Conservation (phyloP, 305 asterid species). For the Fraxinus sp. region DNA sequence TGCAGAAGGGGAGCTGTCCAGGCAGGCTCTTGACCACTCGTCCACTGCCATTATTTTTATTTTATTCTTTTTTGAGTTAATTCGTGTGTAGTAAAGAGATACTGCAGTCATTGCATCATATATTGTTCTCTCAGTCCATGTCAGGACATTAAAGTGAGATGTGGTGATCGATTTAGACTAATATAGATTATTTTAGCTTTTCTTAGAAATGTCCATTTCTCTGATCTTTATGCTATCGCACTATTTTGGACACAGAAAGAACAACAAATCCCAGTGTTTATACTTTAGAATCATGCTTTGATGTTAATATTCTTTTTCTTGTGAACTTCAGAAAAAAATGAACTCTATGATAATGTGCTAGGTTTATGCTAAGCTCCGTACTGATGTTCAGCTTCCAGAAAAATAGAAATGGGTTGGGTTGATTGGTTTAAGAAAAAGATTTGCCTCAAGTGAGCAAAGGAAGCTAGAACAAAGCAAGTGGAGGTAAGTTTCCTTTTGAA, state of each 20-base stretch:
- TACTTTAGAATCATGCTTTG: background rate
- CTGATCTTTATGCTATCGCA: background rate
- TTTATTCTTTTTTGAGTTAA: background rate
- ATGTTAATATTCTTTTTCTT: background rate
- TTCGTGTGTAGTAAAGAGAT: background rate
- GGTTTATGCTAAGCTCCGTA: slow-evolving; percentile 3
- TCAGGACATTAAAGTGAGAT: background rate
- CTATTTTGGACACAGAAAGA: background rate
- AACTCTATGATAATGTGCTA: background rate
- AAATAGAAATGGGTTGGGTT: slow-evolving; percentile 46
- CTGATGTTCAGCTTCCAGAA: slow-evolving; percentile 4
- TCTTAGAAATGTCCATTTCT: background rate
- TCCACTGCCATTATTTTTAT: background rate
- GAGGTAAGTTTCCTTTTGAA: slow-evolving; percentile 29
- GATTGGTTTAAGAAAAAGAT: slow-evolving; percentile 52
- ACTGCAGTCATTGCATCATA: background rate
- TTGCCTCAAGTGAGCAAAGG: slow-evolving; percentile 42
- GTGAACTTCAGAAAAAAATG: background rate
- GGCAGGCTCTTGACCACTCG: background rate
- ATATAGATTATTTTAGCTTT: background rate
- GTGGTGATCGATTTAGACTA: background rate
- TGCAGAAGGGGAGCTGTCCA: background rate
- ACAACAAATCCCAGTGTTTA: background rate
- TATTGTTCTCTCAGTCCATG: background rate
- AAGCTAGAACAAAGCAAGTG: slow-evolving; percentile 29